Evolutionary conservation across 2,329 filamentous ascomycete genomes (phyloP).

Genomic region (Colletotrichum trifolii): DNA sequence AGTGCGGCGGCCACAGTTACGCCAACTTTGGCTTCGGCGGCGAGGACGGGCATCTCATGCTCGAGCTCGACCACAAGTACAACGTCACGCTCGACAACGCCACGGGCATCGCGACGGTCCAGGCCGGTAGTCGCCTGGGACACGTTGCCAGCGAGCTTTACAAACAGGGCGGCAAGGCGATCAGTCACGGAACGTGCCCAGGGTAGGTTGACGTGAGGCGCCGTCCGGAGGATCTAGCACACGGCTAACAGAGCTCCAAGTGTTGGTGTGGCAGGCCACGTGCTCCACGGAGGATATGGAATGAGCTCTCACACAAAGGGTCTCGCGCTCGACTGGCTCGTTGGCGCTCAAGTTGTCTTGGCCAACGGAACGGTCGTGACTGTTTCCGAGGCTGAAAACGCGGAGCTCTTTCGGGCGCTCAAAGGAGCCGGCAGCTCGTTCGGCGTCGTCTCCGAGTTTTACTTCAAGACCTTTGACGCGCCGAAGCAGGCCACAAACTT

Average conservation of each 20-base stretch:
- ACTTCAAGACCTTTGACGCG: constrained; percentile 51
- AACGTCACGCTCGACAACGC: constrained; percentile 44
- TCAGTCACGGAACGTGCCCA: constrained; percentile 58
- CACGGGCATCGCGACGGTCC: constrained; percentile 49
- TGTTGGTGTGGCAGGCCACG: constrained; percentile 58
- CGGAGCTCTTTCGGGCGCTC: constrained; percentile 55
- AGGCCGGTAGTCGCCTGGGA: constrained; percentile 55
- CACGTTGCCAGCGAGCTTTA: constrained; percentile 52
- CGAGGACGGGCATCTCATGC: constrained; percentile 52
- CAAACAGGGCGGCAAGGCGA: constrained; percentile 46
- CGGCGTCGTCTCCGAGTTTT: constrained; percentile 51
- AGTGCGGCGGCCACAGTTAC: constrained; percentile 65
- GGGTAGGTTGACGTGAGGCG: constrained; percentile 25
- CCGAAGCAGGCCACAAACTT: constrained; percentile 46
- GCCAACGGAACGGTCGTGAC: constrained; percentile 47
- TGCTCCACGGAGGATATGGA: constrained; percentile 53
- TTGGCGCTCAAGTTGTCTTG: constrained; percentile 49
- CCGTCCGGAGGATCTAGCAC: neutral
- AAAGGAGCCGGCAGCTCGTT: constrained; percentile 54
- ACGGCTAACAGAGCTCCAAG: constrained; percentile 31
- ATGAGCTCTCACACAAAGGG: constrained; percentile 40
- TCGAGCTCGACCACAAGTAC: constrained; percentile 54
- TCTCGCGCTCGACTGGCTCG: constrained; percentile 48
- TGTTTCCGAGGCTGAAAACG: constrained; percentile 46
- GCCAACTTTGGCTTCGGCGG: constrained; percentile 60